Evolutionary conservation across 306 rosid genomes (phyloP).

Genomic region (Prunus salicina): DNA sequence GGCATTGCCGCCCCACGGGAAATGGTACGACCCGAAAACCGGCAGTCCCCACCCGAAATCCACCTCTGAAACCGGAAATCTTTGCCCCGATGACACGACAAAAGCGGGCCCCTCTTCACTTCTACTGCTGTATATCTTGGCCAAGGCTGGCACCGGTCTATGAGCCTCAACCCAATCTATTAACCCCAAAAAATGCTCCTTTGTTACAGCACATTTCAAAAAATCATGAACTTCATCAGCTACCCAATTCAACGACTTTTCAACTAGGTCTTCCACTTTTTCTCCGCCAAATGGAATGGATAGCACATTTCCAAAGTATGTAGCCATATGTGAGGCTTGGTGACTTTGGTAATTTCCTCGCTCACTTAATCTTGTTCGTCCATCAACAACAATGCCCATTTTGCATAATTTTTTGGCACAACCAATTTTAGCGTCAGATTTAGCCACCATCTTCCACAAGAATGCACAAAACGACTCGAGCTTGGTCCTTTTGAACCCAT

Average conservation of each 20-base stretch:
- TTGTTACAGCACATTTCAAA: conserved; percentile 23
- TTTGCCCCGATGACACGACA: conserved; percentile 71
- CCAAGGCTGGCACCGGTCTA: conserved; percentile 45
- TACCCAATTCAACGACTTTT: conserved; percentile 44
- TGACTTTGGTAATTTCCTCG: not conserved
- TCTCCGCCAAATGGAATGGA: conserved; percentile 55
- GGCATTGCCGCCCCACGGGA: conserved; percentile 69
- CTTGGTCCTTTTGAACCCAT: conserved; percentile 30
- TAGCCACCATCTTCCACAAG: conserved; percentile 70
- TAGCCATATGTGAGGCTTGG: conserved; percentile 3
- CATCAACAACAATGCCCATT: conserved; percentile 82
- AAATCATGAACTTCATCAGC: conserved; percentile 44
- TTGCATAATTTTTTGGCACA: conserved; percentile 23
- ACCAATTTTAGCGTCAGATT: not conserved
- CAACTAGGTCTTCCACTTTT: conserved; percentile 31
- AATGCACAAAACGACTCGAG: conserved; percentile 65
- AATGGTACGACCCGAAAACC: conserved; percentile 67
- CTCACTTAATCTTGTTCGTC: conserved; percentile 40
- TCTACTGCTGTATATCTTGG: conserved; percentile 32
- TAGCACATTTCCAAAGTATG: conserved; percentile 67
- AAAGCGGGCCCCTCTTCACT: conserved; percentile 45
- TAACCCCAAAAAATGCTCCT: conserved; percentile 66
- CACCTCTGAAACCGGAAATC: conserved; percentile 49
- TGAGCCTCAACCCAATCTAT: conserved; percentile 83
- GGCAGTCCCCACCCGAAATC: conserved; percentile 82